Conservation (phyloP, 495 filamentous ascomycete genomes). For the Neurospora sp. region DNA sequence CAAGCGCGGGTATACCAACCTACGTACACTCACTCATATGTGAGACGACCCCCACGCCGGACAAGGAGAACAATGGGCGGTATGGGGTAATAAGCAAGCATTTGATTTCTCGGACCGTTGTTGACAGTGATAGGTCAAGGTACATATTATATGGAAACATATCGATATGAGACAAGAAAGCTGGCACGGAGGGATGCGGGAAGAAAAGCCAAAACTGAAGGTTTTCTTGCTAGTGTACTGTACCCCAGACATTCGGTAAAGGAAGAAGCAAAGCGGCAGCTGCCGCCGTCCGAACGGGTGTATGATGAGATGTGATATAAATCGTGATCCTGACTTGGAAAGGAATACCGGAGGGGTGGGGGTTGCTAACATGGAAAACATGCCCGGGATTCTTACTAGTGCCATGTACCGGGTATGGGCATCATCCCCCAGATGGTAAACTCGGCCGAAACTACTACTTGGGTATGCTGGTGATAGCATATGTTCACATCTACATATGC, state of each 20-base stretch:
- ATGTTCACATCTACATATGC: not conserved
- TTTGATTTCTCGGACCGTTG: not conserved
- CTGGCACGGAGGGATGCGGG: no score
- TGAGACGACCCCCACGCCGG: not conserved
- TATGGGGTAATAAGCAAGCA: not conserved
- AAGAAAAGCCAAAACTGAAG: no score
- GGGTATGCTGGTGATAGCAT: not conserved
- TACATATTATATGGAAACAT: not conserved
- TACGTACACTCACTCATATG: not conserved
- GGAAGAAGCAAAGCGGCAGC: not conserved
- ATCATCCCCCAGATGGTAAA: not conserved
- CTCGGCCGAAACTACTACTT: not conserved
- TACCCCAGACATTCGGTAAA: not conserved
- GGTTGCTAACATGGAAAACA: not conserved
- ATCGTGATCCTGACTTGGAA: not conserved
- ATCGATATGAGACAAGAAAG: no score
- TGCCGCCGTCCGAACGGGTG: not conserved
- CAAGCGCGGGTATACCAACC: not conserved
- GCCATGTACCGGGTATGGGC: not conserved
- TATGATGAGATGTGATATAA: not conserved
- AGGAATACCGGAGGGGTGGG: not conserved
- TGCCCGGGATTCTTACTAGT: not conserved
- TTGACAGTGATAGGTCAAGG: not conserved
- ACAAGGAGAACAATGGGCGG: not conserved
- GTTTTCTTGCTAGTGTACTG: no score